Evolutionary conservation across 768 basidiomycete species (phyloP), one percentile per base, ranked within the genome.

Genomic region (Rhodotorula sphaerocarpa): DNA sequence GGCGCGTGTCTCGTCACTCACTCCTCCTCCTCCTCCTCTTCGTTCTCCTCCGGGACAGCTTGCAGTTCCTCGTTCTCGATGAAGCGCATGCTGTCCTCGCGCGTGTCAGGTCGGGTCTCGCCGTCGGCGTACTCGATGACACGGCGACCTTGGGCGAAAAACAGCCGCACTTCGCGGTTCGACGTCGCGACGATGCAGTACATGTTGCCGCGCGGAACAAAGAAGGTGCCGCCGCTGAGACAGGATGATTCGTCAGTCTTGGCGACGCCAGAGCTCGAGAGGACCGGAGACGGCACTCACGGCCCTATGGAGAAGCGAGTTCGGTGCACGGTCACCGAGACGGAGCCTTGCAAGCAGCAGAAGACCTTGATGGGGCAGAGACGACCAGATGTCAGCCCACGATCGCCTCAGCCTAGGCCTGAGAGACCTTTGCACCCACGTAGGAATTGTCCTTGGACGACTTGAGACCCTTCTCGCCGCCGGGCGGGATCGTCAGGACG

Each of bases 381-480:
- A 31, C 11, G 2, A 30, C 55, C 27, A 55, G 65, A 31, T n/a
- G n/a, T n/a, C n/a, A n/a, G n/a, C n/a, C n/a, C n/a, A n/a, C n/a
- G n/a, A n/a, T n/a, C n/a, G n/a, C n/a, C n/a, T n/a, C n/a, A n/a
- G n/a, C n/a, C n/a, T n/a, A n/a, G n/a, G n/a, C n/a, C n/a, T n/a
- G n/a, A n/a, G 14, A n/a, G 46, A 47, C 7, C 50, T 4, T 7
- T n/a, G 9, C 14, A 79, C 87, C 69, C 65, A 90, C 89, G 73
- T 88, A 92, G 30, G 88, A 88, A 70, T 97, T 99, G 72, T 97
- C 95, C 73, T 87, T 91, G 2, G 90, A 83, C 28, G 82, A 81
- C 74, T 97, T 97, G 62, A 82, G 83, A 20, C 87, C 87, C 75
- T 99, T 99, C 63, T 82, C 79, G n/a, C 82, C 82, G 11, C 81